Conservation (phyloP, 2,329 filamentous ascomycete genomes). For the Alternaria ventricosa region DNA sequence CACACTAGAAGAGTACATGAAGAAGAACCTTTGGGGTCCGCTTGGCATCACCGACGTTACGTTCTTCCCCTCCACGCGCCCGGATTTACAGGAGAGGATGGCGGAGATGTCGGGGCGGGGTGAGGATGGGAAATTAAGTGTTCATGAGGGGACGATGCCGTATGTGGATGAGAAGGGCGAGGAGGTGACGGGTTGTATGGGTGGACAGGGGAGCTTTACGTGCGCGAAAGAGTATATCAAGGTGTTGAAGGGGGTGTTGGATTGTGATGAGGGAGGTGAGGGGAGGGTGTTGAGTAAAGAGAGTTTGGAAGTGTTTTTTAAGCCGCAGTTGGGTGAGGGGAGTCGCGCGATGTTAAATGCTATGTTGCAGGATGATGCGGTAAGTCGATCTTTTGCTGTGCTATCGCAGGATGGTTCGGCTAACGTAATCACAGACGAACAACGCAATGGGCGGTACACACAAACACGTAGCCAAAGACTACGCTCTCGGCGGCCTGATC, state of each 20-base stretch:
- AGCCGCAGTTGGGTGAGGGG: constrained; percentile 34
- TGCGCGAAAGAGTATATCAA: constrained; percentile 38
- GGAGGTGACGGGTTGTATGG: constrained; percentile 31
- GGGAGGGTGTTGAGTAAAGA: constrained; percentile 26
- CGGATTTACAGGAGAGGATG: constrained; percentile 27
- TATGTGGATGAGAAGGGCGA: constrained; percentile 24
- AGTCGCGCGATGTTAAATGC: constrained; percentile 34
- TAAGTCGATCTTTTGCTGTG: neutral
- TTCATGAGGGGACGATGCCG: constrained; percentile 5
- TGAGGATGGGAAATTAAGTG: constrained; percentile 18
- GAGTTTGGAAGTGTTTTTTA: constrained; percentile 39
- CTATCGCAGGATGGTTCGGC: neutral
- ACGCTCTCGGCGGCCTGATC: constrained; percentile 42
- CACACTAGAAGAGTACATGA: constrained; percentile 67
- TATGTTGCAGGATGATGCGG: constrained; percentile 39
- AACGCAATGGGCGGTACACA: constrained; percentile 34
- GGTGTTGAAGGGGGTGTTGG: constrained; percentile 37
- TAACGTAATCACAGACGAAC: constrained; percentile 11
- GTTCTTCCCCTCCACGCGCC: constrained; percentile 55
- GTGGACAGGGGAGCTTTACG: constrained; percentile 34
- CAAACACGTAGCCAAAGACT: constrained; percentile 28
- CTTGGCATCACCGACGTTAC: constrained; percentile 58
- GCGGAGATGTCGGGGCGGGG: constrained; percentile 40
- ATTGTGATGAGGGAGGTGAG: constrained; percentile 29
- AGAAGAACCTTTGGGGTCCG: constrained; percentile 56